Conservation (phyloP, 75 land plant species). For the Pinus taeda region DNA sequence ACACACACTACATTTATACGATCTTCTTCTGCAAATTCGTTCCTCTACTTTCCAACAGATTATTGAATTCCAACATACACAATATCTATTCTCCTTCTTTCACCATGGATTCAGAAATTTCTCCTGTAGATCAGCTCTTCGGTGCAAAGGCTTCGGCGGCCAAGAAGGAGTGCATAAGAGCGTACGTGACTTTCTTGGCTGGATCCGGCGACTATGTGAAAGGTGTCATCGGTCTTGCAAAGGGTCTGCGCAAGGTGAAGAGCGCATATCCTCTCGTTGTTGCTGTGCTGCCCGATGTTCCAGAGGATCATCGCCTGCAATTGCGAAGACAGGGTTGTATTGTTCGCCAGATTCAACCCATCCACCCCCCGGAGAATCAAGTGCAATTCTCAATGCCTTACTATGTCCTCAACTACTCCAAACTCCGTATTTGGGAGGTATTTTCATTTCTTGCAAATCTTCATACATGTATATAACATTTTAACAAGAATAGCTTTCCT, state of each 20-base stretch:
- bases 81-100: no score
- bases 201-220: constrained; percentile 46
- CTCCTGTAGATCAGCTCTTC: background rate
- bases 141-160: no score
- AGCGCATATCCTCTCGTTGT: constrained; percentile 45
- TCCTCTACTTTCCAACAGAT: no score
- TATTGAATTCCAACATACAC: no score
- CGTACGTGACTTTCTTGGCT: constrained; percentile 57
- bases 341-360: constrained; percentile 40
- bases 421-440: constrained; percentile 66
- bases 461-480: no score
- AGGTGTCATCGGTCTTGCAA: constrained; percentile 50
- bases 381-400: constrained; percentile 22
- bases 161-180: background rate
- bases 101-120: no score
- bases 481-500: no score
- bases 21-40: no score
- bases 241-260: constrained; percentile 34
- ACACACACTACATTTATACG: no score
- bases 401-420: constrained; percentile 68
- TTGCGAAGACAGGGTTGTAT: constrained; percentile 42
- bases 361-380: constrained; percentile 32
- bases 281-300: constrained; percentile 51
- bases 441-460: no score
- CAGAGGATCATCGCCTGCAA: constrained; percentile 31